Evolutionary conservation across 768 basidiomycete genomes (phyloP).

Genomic region (Podaxis pistillaris): DNA sequence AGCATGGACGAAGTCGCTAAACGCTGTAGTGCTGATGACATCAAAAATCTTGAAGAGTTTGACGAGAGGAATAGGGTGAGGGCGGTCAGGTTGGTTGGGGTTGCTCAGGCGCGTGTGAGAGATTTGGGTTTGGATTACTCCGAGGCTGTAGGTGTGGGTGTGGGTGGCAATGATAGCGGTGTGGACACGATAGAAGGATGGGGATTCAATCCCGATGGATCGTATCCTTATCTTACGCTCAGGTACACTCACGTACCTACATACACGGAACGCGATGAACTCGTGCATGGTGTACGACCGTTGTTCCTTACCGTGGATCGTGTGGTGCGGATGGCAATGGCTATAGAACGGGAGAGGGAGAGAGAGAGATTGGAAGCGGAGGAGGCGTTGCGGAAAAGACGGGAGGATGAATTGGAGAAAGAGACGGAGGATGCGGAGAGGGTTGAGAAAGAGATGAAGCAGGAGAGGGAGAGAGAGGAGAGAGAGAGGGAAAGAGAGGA

Average conservation of each 20-base stretch:
- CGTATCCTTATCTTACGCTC: slow-evolving; percentile 8
- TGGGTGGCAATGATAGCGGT: slow-evolving; percentile 8
- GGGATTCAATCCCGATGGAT: slow-evolving; percentile 2
- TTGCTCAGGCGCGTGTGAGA: slow-evolving; percentile 8
- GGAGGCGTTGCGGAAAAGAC: slow-evolving; percentile 17
- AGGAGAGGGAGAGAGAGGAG: slow-evolving; percentile 9
- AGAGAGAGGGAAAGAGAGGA: slow-evolving; percentile 7
- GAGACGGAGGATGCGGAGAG: not conserved
- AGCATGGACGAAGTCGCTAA: slow-evolving; percentile 29
- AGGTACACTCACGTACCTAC: slow-evolving; percentile 14
- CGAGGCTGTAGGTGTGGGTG: not conserved
- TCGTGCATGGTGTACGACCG: slow-evolving; percentile 1
- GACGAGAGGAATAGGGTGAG: slow-evolving; percentile 19
- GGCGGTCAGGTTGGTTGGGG: slow-evolving; percentile 10
- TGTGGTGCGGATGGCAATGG: slow-evolving; percentile 14
- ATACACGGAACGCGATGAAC: slow-evolving; percentile 13
- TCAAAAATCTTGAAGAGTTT: slow-evolving; percentile 29
- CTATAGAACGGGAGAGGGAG: slow-evolving; percentile 6
- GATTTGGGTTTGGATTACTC: not conserved
- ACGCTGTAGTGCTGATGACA: slow-evolving; percentile 32
- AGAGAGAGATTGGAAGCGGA: slow-evolving; percentile 17
- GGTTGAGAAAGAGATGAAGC: not conserved
- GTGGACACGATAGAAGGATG: not conserved
- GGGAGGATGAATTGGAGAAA: slow-evolving; percentile 7
- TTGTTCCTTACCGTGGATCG: slow-evolving; percentile 16